phyloP scores from a whole-genome alignment of 768 basidiomycete species.

The Hericium alpestre region DNA sequence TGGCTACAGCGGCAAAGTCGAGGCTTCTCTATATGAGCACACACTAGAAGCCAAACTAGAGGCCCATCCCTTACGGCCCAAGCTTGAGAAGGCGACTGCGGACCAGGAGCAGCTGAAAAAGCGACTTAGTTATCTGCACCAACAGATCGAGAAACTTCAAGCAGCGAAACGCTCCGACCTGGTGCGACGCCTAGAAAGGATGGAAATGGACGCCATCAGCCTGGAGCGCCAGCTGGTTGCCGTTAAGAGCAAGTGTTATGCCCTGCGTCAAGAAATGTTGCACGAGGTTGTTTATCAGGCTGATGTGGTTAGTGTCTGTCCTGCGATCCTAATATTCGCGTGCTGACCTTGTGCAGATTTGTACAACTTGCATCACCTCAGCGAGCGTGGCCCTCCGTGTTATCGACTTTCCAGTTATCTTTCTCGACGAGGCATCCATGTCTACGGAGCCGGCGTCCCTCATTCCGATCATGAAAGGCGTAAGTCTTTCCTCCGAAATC shows the following conservation, averaged over 20 bases:
- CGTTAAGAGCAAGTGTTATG: slow-evolving; percentile 36
- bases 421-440: slow-evolving; percentile 94
- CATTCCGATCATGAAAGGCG: slow-evolving; percentile 90
- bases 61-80: slow-evolving; percentile 42
- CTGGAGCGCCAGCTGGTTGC: slow-evolving; percentile 23
- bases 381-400: slow-evolving; percentile 55
- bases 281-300: slow-evolving; percentile 49
- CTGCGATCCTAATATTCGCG: not conserved
- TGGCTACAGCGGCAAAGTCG: slow-evolving; percentile 53
- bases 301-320: slow-evolving; percentile 55
- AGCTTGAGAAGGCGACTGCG: slow-evolving; percentile 31
- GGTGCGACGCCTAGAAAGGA: slow-evolving; percentile 18
- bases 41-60: slow-evolving; percentile 58
- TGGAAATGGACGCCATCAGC: slow-evolving; percentile 18
- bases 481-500: slow-evolving; percentile 73
- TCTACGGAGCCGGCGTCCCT: slow-evolving; percentile 88
- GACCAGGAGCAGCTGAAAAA: slow-evolving; percentile 24
- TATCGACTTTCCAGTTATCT: slow-evolving; percentile 85
- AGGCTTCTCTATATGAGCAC: slow-evolving; percentile 40
- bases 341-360: slow-evolving; percentile 40
- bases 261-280: slow-evolving; percentile 52
- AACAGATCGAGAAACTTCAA: slow-evolving; percentile 15
- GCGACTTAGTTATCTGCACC: slow-evolving; percentile 17
- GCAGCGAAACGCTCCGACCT: not conserved
- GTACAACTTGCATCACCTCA: slow-evolving; percentile 80